Conservation (phyloP, 352 stramenopile genomes). For the Phytophthora tubulina region DNA sequence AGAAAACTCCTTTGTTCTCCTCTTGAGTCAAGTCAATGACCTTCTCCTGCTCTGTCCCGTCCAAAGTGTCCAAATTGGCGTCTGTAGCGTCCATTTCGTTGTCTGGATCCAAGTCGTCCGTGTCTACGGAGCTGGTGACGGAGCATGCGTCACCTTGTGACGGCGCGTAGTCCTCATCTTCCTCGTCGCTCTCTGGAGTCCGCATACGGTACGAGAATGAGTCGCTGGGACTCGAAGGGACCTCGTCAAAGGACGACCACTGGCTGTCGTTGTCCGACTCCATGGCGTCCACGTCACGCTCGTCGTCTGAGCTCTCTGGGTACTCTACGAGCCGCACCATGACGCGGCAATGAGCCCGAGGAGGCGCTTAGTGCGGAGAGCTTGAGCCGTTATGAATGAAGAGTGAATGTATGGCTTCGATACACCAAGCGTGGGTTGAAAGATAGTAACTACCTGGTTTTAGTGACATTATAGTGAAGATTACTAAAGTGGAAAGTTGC, state of each 20-base stretch:
- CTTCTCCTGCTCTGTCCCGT: constrained; percentile 12
- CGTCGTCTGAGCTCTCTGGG: constrained; percentile 60
- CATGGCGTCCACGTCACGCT: constrained; percentile 13
- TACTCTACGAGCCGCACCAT: constrained; percentile 64
- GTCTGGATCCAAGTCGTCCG: constrained; percentile 38
- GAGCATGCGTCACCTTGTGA: constrained; percentile 30
- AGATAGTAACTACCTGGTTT: constrained; percentile 8
- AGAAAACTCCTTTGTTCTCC: constrained; percentile 11
- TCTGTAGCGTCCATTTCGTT: constrained; percentile 12
- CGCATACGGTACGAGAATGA: constrained; percentile 44
- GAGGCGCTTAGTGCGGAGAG: constrained; percentile 26
- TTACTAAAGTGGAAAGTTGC: constrained; percentile 1
- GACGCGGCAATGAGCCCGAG: background rate
- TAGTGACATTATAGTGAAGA: constrained; percentile 16
- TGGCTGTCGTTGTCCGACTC: constrained; percentile 24
- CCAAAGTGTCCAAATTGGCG: constrained; percentile 5
- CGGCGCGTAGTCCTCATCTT: constrained; percentile 45
- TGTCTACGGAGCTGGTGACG: constrained; percentile 33
- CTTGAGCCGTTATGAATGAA: constrained; percentile 28
- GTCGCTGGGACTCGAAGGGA: constrained; percentile 40
- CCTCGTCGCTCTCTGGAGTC: constrained; percentile 23
- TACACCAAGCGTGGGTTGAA: background rate
- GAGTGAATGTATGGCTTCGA: constrained; percentile 20
- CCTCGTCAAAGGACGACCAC: constrained; percentile 46
- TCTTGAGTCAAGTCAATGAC: constrained; percentile 29